phyloP scores from a whole-genome alignment of 306 rosid species.

The Citrullus amarus region DNA sequence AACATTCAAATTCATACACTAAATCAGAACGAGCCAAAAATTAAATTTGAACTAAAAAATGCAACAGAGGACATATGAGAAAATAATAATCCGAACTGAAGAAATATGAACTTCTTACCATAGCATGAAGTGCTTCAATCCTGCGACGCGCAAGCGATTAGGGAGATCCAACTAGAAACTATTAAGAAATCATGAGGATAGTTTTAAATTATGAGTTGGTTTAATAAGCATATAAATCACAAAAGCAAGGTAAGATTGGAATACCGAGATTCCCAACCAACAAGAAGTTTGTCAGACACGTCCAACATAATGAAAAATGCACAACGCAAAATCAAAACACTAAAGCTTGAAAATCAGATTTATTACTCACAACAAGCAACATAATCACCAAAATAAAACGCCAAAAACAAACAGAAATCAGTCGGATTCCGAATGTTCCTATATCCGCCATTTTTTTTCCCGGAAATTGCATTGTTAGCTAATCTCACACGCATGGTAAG shows the following conservation, averaged over 20 bases:
- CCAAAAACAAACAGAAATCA: background rate
- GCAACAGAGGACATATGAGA: background rate
- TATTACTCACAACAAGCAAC: too few relatives aligned
- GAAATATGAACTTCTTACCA: constrained; percentile 22
- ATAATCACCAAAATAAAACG: too few relatives aligned
- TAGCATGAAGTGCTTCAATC: constrained; percentile 7
- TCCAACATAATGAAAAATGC: background rate
- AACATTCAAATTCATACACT: background rate
- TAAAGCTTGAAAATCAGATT: too few relatives aligned
- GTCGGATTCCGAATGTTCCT: background rate
- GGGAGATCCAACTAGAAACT: background rate
- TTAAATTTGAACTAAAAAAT: background rate
- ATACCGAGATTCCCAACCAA: background rate
- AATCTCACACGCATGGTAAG: background rate
- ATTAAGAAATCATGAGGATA: too few relatives aligned
- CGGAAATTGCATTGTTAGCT: background rate
- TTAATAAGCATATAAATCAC: background rate
- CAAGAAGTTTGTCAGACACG: background rate
- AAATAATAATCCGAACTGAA: background rate
- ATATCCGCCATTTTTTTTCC: background rate
- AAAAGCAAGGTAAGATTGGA: background rate
- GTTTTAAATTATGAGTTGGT: too few relatives aligned
- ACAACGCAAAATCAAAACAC: background rate
- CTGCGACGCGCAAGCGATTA: constrained; percentile 11
- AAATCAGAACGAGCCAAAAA: background rate